Evolutionary conservation across 164 flowering plant species (phyloP).

Genomic region (Tetrastigma voinierianum): DNA sequence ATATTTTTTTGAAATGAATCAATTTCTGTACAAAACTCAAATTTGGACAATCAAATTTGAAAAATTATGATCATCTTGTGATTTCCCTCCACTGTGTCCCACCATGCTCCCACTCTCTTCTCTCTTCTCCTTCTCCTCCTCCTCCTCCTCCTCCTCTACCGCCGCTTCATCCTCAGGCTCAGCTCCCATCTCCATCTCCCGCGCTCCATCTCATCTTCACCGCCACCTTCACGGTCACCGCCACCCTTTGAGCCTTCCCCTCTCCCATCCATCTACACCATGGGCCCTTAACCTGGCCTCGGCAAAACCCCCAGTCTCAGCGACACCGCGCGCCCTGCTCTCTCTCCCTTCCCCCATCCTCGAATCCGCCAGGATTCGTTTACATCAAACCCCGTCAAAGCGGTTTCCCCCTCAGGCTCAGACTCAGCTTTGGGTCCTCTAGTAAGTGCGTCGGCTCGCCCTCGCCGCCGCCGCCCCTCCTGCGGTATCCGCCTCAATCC

Average conservation of each 20-base stretch:
- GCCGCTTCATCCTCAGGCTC: slow-evolving; percentile 12
- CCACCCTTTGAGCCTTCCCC: slow-evolving; percentile 26
- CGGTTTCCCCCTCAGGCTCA: slow-evolving; percentile 89
- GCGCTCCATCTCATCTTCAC: slow-evolving; percentile 6
- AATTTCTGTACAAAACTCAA: too few relatives aligned
- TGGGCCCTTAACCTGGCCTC: slow-evolving; percentile 86
- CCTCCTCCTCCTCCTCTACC: slow-evolving; percentile 12
- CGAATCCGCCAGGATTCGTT: slow-evolving; percentile 30
- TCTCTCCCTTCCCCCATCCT: slow-evolving; percentile 24
- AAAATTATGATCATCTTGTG: neutral
- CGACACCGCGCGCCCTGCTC: slow-evolving; percentile 55
- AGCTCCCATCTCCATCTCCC: slow-evolving; percentile 2
- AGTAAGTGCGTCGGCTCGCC: slow-evolving; percentile 48
- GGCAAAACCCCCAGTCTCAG: slow-evolving; percentile 94
- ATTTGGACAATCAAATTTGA: too few relatives aligned
- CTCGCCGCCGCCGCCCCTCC: slow-evolving; percentile 25
- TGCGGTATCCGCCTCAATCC: slow-evolving; percentile 54
- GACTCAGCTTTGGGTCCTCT: slow-evolving; percentile 73
- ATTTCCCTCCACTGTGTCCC: neutral
- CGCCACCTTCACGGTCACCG: slow-evolving; percentile 16
- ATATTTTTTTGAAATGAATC: too few relatives aligned
- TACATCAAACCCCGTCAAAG: slow-evolving; percentile 93
- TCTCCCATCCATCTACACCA: slow-evolving; percentile 69
- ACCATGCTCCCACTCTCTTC: slow-evolving; percentile 5
- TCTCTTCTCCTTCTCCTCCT: slow-evolving; percentile 2